Evolutionary conservation across 2,329 filamentous ascomycete species (phyloP), one percentile per base, ranked within the genome.

Genomic region (Grosmannia serpens): DNA sequence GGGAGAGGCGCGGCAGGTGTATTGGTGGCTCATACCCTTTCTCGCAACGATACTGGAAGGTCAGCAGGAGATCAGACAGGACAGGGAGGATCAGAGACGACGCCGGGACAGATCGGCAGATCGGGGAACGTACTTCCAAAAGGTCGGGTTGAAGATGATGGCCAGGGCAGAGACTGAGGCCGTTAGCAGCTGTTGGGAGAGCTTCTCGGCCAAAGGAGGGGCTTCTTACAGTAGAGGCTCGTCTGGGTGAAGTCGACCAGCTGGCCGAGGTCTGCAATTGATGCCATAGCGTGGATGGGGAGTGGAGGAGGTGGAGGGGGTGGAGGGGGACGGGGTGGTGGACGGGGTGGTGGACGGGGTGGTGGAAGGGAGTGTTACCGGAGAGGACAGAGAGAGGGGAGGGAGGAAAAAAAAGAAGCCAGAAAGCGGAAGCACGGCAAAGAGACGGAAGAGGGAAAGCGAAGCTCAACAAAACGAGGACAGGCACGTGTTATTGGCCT

Each of bases 131-230:
- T 80, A 96, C 91, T 99, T 99, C 94, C 94, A 99, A 74, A 96
- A 97, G n/a, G 94, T 86, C 26, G 94, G 94, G 74, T 99, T 99
- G 75, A 99, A 97, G 54, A 86, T 81, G 74, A 99, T 95, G 57
- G 88, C 82, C 58, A 78, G 80, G 53, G 86, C 88, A 65, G 90
- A 89, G 65, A 94, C 91, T 96, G 26, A 2, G 20, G 41, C 13
- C 2, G 44, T 51, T 15, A 58, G 33, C 44, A 55, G 22, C 5
- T 13, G 27, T 27, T 20, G 22, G 10, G 4, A 31, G 5, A 44
- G 47, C 47, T 3, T 33, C 15, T 13, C 10, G 24, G 33, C 11
- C 11, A 20, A n/a, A 20, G n/a, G 35, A 35, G 17, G 50, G 47
- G 55, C 56, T 75, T 10, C 83, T 61, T 79, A 90, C 87, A 71